Percentiles rank a stretch among this genome's conserved stretches.
Conservation (phyloP, 1,284 basidiomycete genomes). For the Takashimella koratensis region DNA sequence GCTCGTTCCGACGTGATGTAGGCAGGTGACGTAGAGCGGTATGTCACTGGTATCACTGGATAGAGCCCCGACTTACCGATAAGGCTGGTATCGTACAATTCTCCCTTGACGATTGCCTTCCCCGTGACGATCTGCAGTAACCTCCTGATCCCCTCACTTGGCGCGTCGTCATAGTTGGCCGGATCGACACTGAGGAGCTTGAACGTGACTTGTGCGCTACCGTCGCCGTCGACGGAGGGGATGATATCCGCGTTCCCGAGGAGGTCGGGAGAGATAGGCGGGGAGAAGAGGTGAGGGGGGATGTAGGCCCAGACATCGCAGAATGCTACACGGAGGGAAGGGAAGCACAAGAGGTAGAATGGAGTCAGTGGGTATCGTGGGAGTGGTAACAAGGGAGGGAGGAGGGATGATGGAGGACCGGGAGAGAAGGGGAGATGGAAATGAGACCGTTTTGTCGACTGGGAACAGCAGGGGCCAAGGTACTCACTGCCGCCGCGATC, state of each 20-base stretch:
- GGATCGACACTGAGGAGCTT: constrained; percentile 50
- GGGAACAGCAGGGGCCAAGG: neutral
- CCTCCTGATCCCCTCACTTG: constrained; percentile 46
- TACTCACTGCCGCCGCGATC: constrained; percentile 27
- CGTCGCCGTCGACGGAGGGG: constrained; percentile 7
- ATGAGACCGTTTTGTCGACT: no score
- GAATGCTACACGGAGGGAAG: no score
- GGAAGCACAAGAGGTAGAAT: no score
- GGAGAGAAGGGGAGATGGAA: neutral
- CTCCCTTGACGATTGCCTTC: constrained; percentile 29
- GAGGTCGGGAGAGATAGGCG: constrained; percentile 13
- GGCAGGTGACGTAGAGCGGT: no score
- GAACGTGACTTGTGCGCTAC: constrained; percentile 38
- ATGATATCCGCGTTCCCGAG: constrained; percentile 22
- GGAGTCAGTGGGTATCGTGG: neutral
- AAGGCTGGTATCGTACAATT: constrained; percentile 40
- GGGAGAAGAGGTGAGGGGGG: constrained; percentile 11
- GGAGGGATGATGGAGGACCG: neutral
- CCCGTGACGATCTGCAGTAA: constrained; percentile 42
- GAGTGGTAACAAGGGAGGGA: neutral
- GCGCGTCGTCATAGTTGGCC: constrained; percentile 48
- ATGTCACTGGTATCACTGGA: no score
- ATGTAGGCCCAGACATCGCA: constrained; percentile 28
- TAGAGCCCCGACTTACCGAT: constrained; percentile 15
- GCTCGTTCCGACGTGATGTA: no score